Base-by-base conservation (phyloP, 768 basidiomycete species). In the Cyclocybe aegerita region DNA sequence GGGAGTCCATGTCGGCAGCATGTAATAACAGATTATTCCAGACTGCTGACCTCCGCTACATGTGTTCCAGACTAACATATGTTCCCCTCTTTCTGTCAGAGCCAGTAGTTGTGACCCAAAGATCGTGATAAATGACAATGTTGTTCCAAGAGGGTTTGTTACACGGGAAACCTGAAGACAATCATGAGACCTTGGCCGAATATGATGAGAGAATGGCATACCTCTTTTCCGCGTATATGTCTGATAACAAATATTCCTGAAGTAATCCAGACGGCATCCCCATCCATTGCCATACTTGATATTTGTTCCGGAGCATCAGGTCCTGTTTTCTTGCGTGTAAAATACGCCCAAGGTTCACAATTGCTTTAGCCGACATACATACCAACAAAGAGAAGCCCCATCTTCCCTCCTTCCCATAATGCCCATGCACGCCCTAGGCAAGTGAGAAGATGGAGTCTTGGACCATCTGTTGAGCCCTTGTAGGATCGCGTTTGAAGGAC, bases 341-440 rank as follows among this genome's bases (percentile, higher is more conserved):
- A 49, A 53, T 46, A 32, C 16, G 10, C 1, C 33, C 39, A 43
- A 10, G n/a, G 17, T 31, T 14, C 5, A 29, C 6, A 15, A n/a
- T 9, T 12, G 10, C 31, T n/a, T 12, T 36, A 46, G 47, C 36
- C 31, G 50, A 64, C 51, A 54, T 61, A 80, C 92, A 72, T 69
- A 92, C 96, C 93, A 53, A 95, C 93, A 65, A 99, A 98, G 34
- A 98, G 76, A 49, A 98, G 70, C 31, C 77, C 78, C 91, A 98
- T 94, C 70, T 88, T 93, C 23, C 85, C 90, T 15, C 93, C 95
- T 59, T 97, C 93, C 96, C 96, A 98, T 62, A 97, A 73, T 12
- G 93, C 90, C 95, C 95, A 98, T 56, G 90, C 82, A 50, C 75
- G 82, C 5, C 96, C 95, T 7, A 98, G 70, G 60, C 90, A 94